Percentiles rank a stretch among this genome's conserved stretches.
Evolutionary conservation across 202 grass and related monocot genomes (phyloP).

Genomic region (Panicum hallii): DNA sequence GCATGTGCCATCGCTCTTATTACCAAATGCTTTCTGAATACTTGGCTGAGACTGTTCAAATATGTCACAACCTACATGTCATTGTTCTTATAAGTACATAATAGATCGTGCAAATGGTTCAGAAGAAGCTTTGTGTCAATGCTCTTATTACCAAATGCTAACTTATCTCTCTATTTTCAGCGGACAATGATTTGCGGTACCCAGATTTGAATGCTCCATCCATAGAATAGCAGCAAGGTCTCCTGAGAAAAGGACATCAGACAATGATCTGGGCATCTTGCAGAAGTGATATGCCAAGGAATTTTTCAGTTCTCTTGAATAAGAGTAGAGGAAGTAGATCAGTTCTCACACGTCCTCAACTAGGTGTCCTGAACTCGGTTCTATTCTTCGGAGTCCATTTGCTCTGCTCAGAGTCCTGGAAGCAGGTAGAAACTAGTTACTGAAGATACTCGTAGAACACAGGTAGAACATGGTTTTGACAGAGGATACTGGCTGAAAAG

Average conservation of each 20-base stretch:
- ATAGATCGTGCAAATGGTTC: not conserved
- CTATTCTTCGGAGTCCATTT: not conserved
- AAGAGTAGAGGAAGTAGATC: not conserved
- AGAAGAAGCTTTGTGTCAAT: not conserved
- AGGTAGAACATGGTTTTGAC: not conserved
- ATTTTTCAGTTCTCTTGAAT: conserved; percentile 11
- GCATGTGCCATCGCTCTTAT: not conserved
- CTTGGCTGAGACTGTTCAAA: not conserved
- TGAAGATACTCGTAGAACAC: conserved; percentile 16
- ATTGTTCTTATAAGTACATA: not conserved
- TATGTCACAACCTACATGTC: not conserved
- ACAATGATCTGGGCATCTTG: not conserved
- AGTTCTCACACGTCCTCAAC: not conserved
- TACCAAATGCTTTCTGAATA: not conserved
- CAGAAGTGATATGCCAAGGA: conserved; percentile 13
- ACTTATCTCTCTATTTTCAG: conserved; percentile 36
- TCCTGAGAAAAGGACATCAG: not conserved
- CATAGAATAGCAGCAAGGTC: not conserved
- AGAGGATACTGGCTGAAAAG: not conserved
- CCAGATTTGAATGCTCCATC: conserved; percentile 26
- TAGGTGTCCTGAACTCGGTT: not conserved
- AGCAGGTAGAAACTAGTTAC: conserved; percentile 21
- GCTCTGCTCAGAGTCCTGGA: not conserved
- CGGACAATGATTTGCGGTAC: conserved; percentile 31
- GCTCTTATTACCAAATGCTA: conserved; percentile 1